These are phyloP conservation scores for Cucurbitaria berberidis DNA, from an alignment of 2,329 filamentous ascomycete species.

Conservation along the genomic window DNA sequence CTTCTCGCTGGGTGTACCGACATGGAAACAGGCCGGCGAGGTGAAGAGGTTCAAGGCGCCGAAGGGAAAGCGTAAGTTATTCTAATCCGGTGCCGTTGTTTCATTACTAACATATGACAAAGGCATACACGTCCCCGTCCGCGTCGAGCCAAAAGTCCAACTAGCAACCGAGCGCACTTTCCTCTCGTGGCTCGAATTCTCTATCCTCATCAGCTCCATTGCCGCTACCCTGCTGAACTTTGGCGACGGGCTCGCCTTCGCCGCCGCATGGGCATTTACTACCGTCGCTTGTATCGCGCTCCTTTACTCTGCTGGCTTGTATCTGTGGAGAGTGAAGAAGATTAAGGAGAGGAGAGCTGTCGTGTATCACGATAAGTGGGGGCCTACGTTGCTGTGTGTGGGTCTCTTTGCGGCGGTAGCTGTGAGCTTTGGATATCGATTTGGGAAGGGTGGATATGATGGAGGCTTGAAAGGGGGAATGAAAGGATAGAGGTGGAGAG, in stretches of 20 bases:
- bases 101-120: conserved; percentile 10
- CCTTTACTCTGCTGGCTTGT: conserved; percentile 82
- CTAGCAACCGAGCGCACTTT: conserved; percentile 97
- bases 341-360: conserved; percentile 86
- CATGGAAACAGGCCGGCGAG: conserved; percentile 47
- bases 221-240: conserved; percentile 52
- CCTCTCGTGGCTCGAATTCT: conserved; percentile 95
- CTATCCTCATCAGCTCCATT: conserved; percentile 78
- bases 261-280: conserved; percentile 75
- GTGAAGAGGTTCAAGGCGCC: conserved; percentile 70
- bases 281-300: conserved; percentile 77
- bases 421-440: conserved; percentile 80
- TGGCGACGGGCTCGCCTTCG: conserved; percentile 44
- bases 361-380: conserved; percentile 88
- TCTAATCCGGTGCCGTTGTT: too few relatives aligned
- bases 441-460: conserved; percentile 60
- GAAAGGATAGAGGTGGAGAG: conserved; percentile 4
- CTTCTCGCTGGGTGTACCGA: conserved; percentile 53
- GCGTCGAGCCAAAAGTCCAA: conserved; percentile 97
- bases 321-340: conserved; percentile 84
- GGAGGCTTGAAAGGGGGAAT: conserved; percentile 51
- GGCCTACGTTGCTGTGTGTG: conserved; percentile 77
- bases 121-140: conserved; percentile 92
- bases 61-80: conserved; percentile 67
- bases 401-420: conserved; percentile 75